Base-by-base conservation (phyloP, 768 basidiomycete genomes). In the Lactifluus hygrophoroides region DNA sequence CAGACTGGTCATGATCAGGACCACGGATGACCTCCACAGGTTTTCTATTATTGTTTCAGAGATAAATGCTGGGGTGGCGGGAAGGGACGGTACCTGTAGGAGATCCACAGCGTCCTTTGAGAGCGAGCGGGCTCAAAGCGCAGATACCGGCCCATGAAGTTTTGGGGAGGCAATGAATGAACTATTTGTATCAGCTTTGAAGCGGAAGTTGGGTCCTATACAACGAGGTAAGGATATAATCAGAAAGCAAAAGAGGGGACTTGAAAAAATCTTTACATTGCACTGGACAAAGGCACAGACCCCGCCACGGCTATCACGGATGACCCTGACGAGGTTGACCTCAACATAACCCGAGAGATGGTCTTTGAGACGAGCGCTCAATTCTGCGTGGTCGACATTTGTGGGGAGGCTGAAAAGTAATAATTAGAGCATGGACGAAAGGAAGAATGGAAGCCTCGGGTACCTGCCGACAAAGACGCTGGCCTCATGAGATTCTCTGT, bases 381-480 rank as follows among this genome's bases (percentile, higher is more conserved):
- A 75, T 66, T 90, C 85, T 47, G 68, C 66, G 54, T 83, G 81
- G 55, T 88, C 84, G 34, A 89, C 75, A 64, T 82, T 79, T 50
- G 81, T 74, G 11, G 90, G 89, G 60, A 91, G 75, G 68, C 89
- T 91, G 58, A 16, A 45, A 48, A 55, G 55, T 51, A 8, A 44
- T 66, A 35, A 66, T 65, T n/a, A 43, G 47, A 28, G 57, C 11
- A 54, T 37, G 57, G 35, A 45, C 38, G 27, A 38, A 14, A 48
- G 48, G 56, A 42, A 19, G 45, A 47, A 45, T 46, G 51, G 47
- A 59, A 45, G 37, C 48, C 32, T 25, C 9, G 64, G 68, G 5
- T 66, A 88, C 89, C 88, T 90, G 69, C 90, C 90, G 59, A 91
- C 84, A 69, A 92, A 92, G 65, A 92, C 78, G 66, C 87, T 90